Conservation (phyloP, 2,329 filamentous ascomycete species). For the Microdochium trichocladiopsis region DNA sequence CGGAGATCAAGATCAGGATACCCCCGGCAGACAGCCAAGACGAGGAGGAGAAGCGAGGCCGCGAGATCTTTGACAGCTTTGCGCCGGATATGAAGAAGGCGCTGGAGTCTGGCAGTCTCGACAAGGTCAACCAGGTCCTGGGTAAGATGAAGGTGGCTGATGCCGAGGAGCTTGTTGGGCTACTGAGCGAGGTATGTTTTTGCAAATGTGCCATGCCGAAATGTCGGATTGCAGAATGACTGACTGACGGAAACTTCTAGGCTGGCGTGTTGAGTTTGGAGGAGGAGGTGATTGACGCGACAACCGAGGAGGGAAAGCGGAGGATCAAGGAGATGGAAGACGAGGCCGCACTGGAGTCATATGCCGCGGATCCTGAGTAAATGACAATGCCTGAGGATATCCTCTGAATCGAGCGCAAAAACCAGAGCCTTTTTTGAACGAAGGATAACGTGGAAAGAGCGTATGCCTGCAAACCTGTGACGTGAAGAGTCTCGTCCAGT, state of each 20-base stretch:
- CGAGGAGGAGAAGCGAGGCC: constrained; percentile 52
- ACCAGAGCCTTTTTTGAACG: neutral
- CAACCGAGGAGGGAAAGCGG: constrained; percentile 76
- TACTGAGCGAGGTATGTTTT: constrained; percentile 60
- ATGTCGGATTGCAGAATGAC: constrained; percentile 14
- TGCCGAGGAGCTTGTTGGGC: constrained; percentile 76
- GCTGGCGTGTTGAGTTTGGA: constrained; percentile 87
- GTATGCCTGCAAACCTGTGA: neutral
- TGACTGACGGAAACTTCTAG: constrained; percentile 20
- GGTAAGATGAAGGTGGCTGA: constrained; percentile 85
- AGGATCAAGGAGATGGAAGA: constrained; percentile 70
- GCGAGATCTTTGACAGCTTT: constrained; percentile 79
- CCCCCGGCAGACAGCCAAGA: constrained; percentile 64
- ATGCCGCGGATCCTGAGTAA: constrained; percentile 34
- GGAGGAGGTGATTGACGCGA: constrained; percentile 91
- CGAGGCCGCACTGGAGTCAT: constrained; percentile 32
- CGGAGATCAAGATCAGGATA: constrained; percentile 81
- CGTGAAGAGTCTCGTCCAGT: no score
- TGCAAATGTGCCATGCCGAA: constrained; percentile 5
- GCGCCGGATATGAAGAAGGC: constrained; percentile 73
- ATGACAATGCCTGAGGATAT: no score
- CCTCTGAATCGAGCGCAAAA: neutral
- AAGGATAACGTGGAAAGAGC: no score
- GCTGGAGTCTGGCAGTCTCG: constrained; percentile 80
- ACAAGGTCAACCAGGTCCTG: constrained; percentile 81